These are phyloP conservation scores for Exutisphaerella laricina DNA, from an alignment of 2,329 filamentous ascomycete genomes.

Conservation along the genomic window DNA sequence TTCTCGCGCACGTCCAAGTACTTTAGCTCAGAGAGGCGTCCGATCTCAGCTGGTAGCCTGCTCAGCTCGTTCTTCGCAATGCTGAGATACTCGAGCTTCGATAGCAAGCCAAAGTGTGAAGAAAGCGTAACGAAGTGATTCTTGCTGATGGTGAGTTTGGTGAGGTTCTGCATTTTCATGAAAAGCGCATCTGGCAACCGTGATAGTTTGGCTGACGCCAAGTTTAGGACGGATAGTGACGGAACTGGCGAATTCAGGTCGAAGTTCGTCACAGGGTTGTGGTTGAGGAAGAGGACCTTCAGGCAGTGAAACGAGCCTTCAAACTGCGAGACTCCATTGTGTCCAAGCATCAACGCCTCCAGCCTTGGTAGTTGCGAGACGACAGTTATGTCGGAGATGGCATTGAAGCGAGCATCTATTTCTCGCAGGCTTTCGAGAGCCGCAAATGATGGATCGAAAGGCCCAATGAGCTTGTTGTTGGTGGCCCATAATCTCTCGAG, in stretches of 20 bases:
- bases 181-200: slow-evolving; percentile 83
- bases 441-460: slow-evolving; percentile 64
- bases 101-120: slow-evolving; percentile 74
- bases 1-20: slow-evolving; percentile 88
- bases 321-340: slow-evolving; percentile 89
- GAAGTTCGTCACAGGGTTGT: slow-evolving; percentile 92
- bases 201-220: slow-evolving; percentile 85
- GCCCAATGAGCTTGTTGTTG: slow-evolving; percentile 79
- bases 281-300: slow-evolving; percentile 80
- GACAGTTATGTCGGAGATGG: slow-evolving; percentile 79
- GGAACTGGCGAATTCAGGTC: slow-evolving; percentile 71
- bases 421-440: slow-evolving; percentile 76
- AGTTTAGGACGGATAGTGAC: slow-evolving; percentile 77
- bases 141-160: slow-evolving; percentile 82
- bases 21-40: slow-evolving; percentile 75
- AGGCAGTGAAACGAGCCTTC: slow-evolving; percentile 82
- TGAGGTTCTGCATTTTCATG: slow-evolving; percentile 77
- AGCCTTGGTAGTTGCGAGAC: slow-evolving; percentile 78
- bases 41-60: slow-evolving; percentile 79
- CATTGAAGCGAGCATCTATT: slow-evolving; percentile 91
- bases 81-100: slow-evolving; percentile 82
- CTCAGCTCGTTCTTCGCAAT: slow-evolving; percentile 87
- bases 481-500: slow-evolving; percentile 91
- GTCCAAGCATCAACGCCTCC: slow-evolving; percentile 82
- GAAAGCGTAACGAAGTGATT: slow-evolving; percentile 94